Base-by-base conservation (phyloP, 169 alveolate species). In the Fabrea salina region DNA sequence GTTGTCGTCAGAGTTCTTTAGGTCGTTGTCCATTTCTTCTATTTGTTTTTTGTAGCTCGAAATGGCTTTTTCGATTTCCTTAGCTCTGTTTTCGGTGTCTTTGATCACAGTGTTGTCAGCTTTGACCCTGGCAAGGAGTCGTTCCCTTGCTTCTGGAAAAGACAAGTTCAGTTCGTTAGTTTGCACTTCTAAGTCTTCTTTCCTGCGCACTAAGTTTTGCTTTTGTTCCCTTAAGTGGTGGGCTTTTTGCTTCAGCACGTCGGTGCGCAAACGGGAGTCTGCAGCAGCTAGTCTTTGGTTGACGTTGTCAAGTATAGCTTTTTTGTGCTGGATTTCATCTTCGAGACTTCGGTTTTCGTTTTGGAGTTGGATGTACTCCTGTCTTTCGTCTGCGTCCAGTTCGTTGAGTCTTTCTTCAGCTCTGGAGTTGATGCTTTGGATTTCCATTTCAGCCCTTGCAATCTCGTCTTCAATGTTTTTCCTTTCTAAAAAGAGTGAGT, bases 81-180 rank as follows among this genome's bases (percentile, higher is more conserved):
- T 71, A 0, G 87, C 82, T 80, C 86, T 89, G 57, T 85, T 86
- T 43, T 93, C 97, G 40, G 89, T 51, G 27, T 93, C 83, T 33
- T 84, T 80, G n/a, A 89, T 84, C 59, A 81, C 93, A 16, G 85
- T 61, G 50, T 91, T 90, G 67, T 91, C 95, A 54, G 92, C 92
- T 84, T 89, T 91, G 16, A 92, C 93, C 81, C 93, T 83, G 51
- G 85, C 86, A 59, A 90, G 64, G 27, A 95, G 90, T 82, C 94
- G 79, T 58, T 92, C 97, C 71, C 96, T 87, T 54, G 95, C 96
- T 76, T 95, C 96, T 25, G 96, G 96, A 80, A 95, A 85, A 59
- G 94, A 89, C 47, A 95, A 75, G 50, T 90, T 89, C 27, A 35
- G 39, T 51, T 72, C 81, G 54, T 54, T 54, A 44, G 91, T 89